phyloP scores from a whole-genome alignment of 83 land plant genomes.

The Picea engelmannii region DNA sequence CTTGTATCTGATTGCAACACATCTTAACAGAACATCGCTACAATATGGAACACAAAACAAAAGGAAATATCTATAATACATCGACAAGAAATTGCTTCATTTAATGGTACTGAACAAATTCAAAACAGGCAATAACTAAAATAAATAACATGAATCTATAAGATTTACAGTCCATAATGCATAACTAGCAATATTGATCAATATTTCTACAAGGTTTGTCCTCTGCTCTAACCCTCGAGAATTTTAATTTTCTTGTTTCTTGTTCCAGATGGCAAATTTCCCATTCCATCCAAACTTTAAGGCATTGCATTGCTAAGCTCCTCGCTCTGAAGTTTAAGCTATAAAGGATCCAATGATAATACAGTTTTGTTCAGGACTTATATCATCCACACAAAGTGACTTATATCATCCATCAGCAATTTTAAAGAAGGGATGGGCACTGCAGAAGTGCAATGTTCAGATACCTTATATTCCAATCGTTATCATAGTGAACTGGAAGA shows the following conservation, averaged over 20 bases:
- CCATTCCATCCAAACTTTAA: not conserved
- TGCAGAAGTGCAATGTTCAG: not conserved
- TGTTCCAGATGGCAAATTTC: not conserved
- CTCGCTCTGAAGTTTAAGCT: not conserved
- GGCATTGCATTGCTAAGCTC: not conserved
- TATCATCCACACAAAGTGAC: not conserved
- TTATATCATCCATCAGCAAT: not conserved
- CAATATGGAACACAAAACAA: not conserved
- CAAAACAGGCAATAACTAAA: not conserved
- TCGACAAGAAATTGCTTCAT: not conserved
- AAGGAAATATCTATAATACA: not conserved
- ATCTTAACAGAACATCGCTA: no score
- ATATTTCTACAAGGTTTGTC: not conserved
- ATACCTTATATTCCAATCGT: slow-evolving; percentile 95
- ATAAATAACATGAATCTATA: not conserved
- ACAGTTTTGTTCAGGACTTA: not conserved
- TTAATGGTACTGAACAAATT: not conserved
- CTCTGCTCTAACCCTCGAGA: not conserved
- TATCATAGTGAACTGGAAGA: slow-evolving; percentile 77
- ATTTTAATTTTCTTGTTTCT: not conserved
- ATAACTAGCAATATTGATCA: not conserved
- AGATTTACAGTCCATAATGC: not conserved
- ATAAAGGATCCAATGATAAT: not conserved
- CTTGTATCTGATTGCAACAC: not conserved
- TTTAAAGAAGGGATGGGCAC: not conserved